Evolutionary conservation across 2,329 filamentous ascomycete genomes (phyloP).

Genomic region (Zymoseptoria passerinii): DNA sequence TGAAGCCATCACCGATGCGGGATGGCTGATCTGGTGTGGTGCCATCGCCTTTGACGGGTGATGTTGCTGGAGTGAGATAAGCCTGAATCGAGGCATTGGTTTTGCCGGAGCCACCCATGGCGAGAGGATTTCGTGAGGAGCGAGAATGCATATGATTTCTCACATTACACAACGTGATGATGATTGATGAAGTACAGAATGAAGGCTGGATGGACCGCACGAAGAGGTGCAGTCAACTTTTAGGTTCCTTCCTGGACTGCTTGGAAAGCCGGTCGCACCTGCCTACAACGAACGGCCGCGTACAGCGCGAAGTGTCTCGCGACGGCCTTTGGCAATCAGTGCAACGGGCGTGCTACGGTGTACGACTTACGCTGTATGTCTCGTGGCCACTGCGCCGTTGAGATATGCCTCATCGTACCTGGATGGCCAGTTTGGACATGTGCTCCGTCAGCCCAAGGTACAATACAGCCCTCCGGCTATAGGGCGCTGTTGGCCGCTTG

Average conservation of each 20-base stretch:
- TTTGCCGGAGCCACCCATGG: slow-evolving; percentile 9
- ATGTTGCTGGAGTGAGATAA: slow-evolving; percentile 28
- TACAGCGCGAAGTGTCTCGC: background rate
- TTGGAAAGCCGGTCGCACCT: background rate
- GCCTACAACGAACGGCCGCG: background rate
- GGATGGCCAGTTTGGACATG: too few relatives aligned
- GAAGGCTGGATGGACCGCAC: background rate
- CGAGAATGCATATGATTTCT: background rate
- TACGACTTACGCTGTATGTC: too few relatives aligned
- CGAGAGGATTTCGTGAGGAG: background rate
- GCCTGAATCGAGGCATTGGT: slow-evolving; percentile 36
- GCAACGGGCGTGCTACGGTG: too few relatives aligned
- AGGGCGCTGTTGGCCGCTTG: too few relatives aligned
- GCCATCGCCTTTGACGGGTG: slow-evolving; percentile 14
- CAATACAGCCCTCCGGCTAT: too few relatives aligned
- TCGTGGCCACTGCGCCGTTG: too few relatives aligned
- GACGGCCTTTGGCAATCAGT: too few relatives aligned
- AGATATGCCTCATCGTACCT: too few relatives aligned
- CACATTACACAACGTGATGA: background rate
- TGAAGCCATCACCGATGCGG: slow-evolving; percentile 45
- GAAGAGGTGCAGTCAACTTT: background rate
- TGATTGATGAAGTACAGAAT: background rate
- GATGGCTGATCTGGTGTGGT: slow-evolving; percentile 10
- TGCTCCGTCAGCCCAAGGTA: too few relatives aligned
- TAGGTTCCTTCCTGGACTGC: background rate